Percentiles rank a stretch among this genome's conserved stretches.
Evolutionary conservation across 2,329 filamentous ascomycete species (phyloP).

Genomic region (Metarhizium robertsii): DNA sequence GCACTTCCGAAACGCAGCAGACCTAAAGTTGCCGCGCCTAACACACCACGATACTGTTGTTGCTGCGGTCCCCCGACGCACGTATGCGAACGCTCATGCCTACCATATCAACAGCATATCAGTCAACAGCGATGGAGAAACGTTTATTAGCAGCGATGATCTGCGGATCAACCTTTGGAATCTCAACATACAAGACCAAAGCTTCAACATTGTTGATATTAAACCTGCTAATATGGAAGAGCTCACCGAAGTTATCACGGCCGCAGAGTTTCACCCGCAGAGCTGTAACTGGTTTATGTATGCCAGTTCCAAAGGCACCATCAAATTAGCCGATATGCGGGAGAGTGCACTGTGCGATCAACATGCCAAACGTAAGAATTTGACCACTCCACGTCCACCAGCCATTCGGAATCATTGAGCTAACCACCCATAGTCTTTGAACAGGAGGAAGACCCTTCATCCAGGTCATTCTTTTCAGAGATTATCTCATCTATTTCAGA

Average conservation of each 20-base stretch:
- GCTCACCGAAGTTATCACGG: constrained; percentile 96
- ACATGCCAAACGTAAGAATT: constrained; percentile 72
- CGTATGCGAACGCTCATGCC: constrained; percentile 95
- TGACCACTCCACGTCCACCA: background rate
- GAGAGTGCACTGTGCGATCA: constrained; percentile 93
- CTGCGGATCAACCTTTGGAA: constrained; percentile 98
- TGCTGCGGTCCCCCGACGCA: constrained; percentile 87
- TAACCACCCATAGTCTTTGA: constrained; percentile 67
- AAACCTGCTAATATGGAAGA: constrained; percentile 99
- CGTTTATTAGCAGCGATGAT: constrained; percentile 98
- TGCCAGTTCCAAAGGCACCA: constrained; percentile 96
- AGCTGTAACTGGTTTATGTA: constrained; percentile 99
- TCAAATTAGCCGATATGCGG: constrained; percentile 97
- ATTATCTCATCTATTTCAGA: constrained; percentile 99
- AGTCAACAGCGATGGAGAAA: constrained; percentile 99
- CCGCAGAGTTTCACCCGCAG: constrained; percentile 90
- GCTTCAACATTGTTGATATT: constrained; percentile 99
- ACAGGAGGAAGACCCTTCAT: constrained; percentile 93
- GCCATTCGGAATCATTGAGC: constrained; percentile 1
- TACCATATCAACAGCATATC: constrained; percentile 99
- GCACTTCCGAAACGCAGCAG: constrained; percentile 69
- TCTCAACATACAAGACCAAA: constrained; percentile 97
- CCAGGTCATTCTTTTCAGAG: constrained; percentile 98
- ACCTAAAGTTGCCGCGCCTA: constrained; percentile 88
- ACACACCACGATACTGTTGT: constrained; percentile 98